These are phyloP conservation scores for Puccinia hordei DNA, from an alignment of 1,284 basidiomycete species.

Conservation along the genomic window DNA sequence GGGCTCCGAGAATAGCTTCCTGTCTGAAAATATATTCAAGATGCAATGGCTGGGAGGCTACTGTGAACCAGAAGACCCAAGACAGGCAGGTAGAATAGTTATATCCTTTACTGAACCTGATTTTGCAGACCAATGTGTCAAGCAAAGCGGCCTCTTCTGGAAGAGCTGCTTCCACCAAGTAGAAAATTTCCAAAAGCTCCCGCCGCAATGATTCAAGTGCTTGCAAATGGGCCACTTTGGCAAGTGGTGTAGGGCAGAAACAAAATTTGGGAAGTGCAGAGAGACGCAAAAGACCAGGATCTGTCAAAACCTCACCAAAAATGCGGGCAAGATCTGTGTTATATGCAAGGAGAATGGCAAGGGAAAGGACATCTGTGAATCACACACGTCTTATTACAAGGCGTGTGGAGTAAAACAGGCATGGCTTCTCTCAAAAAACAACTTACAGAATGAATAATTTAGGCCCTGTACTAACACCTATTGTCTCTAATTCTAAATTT, in stretches of 20 bases:
- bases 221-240: constrained; percentile 23
- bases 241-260: neutral
- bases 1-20: neutral
- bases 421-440: constrained; percentile 10
- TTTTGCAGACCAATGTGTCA: neutral
- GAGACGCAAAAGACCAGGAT: neutral
- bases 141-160: neutral
- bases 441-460: neutral
- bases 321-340: neutral
- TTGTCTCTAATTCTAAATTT: neutral
- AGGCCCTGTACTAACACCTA: neutral
- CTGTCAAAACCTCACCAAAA: neutral
- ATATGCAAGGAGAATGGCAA: neutral
- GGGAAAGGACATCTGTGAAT: neutral
- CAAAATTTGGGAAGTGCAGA: neutral
- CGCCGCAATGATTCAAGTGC: constrained; percentile 20
- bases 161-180: neutral
- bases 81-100: neutral
- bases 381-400: constrained; percentile 12
- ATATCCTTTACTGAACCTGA: neutral
- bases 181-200: neutral
- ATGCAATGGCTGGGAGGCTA: neutral
- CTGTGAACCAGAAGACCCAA: too few relatives aligned
- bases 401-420: neutral
- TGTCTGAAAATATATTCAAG: neutral